Percentiles rank a stretch among this genome's conserved stretches.
Evolutionary conservation across 768 basidiomycete genomes (phyloP).

Genomic region (Mycena vitilis): DNA sequence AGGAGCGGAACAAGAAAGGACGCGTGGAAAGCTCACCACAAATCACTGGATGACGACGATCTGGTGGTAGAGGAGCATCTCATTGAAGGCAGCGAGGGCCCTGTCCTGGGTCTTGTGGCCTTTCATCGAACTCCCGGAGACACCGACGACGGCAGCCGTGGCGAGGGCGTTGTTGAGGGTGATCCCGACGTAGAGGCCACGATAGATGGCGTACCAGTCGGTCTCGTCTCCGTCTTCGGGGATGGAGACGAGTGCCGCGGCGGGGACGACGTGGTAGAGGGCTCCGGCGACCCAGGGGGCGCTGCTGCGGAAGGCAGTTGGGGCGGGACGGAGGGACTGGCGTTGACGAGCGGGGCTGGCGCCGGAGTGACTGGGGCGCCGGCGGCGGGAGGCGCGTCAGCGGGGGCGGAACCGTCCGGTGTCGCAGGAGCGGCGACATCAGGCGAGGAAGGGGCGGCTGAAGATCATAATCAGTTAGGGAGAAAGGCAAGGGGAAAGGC

Average conservation of each 20-base stretch:
- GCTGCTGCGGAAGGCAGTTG: background rate
- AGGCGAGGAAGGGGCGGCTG: background rate
- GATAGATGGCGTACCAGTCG: slow-evolving; percentile 3
- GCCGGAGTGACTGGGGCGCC: background rate
- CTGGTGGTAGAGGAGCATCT: background rate
- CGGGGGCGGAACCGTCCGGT: too few relatives aligned
- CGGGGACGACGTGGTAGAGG: slow-evolving; percentile 13
- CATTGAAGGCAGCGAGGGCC: slow-evolving; percentile 3
- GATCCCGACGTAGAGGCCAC: slow-evolving; percentile 10
- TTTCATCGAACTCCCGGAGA: slow-evolving; percentile 4
- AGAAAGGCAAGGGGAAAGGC: background rate
- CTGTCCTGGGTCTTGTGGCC: slow-evolving; percentile 1
- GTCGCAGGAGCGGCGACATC: background rate
- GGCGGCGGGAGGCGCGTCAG: background rate
- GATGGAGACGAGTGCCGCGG: background rate
- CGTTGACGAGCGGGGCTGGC: too few relatives aligned
- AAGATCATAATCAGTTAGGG: background rate
- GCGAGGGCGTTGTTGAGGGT: slow-evolving; percentile 17
- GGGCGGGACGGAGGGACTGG: background rate
- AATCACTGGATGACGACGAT: background rate
- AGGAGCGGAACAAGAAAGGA: too few relatives aligned
- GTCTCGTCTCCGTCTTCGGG: background rate
- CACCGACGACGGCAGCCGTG: background rate
- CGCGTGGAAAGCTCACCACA: too few relatives aligned
- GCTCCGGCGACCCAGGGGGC: slow-evolving; percentile 7